Conservation (phyloP, 1,284 basidiomycete genomes). For the Ustilago shanxiensis region DNA sequence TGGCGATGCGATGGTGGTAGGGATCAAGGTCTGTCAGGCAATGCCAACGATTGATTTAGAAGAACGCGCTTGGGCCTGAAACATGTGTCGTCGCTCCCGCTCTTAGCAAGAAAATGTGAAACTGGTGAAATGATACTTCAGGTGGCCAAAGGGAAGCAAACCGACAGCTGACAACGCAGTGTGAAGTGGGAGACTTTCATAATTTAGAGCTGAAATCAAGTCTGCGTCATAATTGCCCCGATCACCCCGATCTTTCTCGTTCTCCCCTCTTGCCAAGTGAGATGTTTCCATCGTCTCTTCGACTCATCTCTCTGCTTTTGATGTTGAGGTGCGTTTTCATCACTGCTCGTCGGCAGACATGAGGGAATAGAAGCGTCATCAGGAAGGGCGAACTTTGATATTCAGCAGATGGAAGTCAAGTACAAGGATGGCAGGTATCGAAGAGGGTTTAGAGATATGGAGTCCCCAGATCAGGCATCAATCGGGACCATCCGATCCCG, state of each 20-base stretch:
- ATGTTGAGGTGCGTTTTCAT: not conserved
- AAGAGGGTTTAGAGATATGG: not conserved
- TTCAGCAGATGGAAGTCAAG: not conserved
- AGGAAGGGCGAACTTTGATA: not conserved
- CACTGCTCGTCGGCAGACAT: not conserved
- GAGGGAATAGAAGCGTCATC: not conserved
- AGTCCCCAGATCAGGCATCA: not conserved
- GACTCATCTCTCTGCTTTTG: not conserved
- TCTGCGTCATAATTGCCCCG: not conserved
- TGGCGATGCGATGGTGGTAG: not conserved
- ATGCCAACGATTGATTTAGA: constrained; percentile 6
- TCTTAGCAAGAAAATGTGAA: too few species aligned
- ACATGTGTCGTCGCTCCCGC: not conserved
- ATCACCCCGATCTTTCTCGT: not conserved
- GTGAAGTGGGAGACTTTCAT: not conserved
- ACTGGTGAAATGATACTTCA: not conserved
- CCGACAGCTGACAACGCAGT: constrained; percentile 6
- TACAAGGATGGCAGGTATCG: not conserved
- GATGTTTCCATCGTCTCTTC: too few species aligned
- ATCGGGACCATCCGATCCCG: not conserved
- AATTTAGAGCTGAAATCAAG: not conserved
- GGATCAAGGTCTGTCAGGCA: not conserved
- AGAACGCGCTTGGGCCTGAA: constrained; percentile 7
- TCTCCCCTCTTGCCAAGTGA: too few species aligned
- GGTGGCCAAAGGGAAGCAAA: not conserved